Conservation (phyloP, 805 yeast genomes). For the Yamadazyma kitorensis region DNA sequence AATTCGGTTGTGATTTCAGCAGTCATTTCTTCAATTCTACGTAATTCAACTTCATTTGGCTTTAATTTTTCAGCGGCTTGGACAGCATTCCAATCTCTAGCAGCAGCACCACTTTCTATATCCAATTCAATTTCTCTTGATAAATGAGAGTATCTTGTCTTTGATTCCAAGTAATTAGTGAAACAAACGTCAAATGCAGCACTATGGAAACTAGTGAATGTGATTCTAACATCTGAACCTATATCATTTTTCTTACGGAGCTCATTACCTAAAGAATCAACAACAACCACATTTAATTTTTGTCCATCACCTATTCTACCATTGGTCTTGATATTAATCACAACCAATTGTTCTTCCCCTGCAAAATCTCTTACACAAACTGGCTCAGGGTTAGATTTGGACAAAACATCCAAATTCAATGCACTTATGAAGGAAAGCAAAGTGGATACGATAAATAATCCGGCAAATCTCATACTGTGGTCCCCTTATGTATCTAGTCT, state of each 20-base stretch:
- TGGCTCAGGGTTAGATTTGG: conserved; percentile 48
- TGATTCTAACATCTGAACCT: conserved; percentile 67
- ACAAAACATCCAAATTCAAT: conserved; percentile 53
- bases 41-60: conserved; percentile 88
- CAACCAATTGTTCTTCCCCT: conserved; percentile 79
- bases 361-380: conserved; percentile 93
- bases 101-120: conserved; percentile 93
- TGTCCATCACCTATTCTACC: conserved; percentile 90
- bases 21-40: conserved; percentile 81
- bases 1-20: conserved; percentile 78
- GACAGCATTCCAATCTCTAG: conserved; percentile 95
- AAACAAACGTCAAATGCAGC: conserved; percentile 92
- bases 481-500: background rate
- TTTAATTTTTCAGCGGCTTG: conserved; percentile 91
- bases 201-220: conserved; percentile 79
- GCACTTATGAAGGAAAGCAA: conserved; percentile 29
- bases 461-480: conserved; percentile 6
- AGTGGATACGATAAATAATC: conserved; percentile 11
- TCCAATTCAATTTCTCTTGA: conserved; percentile 82
- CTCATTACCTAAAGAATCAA: conserved; percentile 83
- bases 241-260: conserved; percentile 72
- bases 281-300: conserved; percentile 59
- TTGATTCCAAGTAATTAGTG: conserved; percentile 52
- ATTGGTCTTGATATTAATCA: conserved; percentile 70
- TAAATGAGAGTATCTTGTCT: conserved; percentile 35